Base-by-base conservation (phyloP, 345 rosid genomes). In the Schrenkiella parvula region DNA sequence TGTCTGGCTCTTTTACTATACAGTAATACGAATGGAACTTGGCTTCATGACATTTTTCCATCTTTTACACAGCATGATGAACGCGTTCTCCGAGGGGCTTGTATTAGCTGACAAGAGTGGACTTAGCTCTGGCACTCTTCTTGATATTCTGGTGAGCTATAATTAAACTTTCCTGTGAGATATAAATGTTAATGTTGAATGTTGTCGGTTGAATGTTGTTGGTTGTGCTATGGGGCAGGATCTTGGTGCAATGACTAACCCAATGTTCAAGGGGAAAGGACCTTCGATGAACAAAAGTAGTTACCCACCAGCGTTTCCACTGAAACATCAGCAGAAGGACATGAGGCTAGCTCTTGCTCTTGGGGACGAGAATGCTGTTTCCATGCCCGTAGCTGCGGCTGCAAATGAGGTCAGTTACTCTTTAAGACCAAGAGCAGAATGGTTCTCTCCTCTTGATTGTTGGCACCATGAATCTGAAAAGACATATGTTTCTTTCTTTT, bases 311-410 rank as follows among this genome's bases (percentile, higher is more conserved):
- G 92, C 97, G 13, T 90, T 87, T 51, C 98, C 97, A 14, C 68
- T 91, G 77, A 93, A 93, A 73, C 96, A 93, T 84, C 93, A 88
- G 80, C 99, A 91, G 80, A 93, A 91, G 70, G 96, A 93, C 78
- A 81, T 91, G 89, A 88, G 97, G 78, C 72, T 93, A 82, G 99
- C 99, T 75, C 86, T 93, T 64, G 90, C 93, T 39, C 96, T 93
- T n/a, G 99, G 99, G 17, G 99, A 93, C 72, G 95, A 89, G 79
- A 88, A 85, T 68, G 89, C 95, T 22, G 79, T 91, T 17, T 80
- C 97, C 31, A 89, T 91, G 97, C 99, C 96, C 22, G 86, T 91
- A 22, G 97, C 96, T 15, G 99, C 97, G 1, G 93, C 95, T 38
- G 83, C 99, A 38, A 89, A 91, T 72, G 99, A 93, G 95, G 98